Base-by-base conservation (phyloP, 2,329 filamentous ascomycete genomes). In the Cryoendolithus antarcticus region DNA sequence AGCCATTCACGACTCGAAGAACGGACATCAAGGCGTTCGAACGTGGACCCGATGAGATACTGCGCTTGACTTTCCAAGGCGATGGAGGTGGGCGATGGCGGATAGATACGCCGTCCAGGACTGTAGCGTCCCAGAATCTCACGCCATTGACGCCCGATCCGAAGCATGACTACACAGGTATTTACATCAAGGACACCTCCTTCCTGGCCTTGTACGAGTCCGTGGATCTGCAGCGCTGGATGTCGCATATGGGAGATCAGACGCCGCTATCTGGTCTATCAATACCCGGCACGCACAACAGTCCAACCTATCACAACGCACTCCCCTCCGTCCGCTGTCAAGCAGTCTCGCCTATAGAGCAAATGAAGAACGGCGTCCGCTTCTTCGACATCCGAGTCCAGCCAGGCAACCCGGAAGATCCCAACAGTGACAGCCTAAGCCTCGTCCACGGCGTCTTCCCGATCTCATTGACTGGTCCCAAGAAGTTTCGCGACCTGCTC, bases 241-340 rank as follows among this genome's bases (percentile, higher is more conserved):
- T 96, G 88, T 62, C 69, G 41, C 71, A 78, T 44, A 70, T 96
- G 32, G 68, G 72, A 44, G 75, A 88, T 53, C 71, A 77, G 12
- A 80, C 76, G 37, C 77, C 85, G 1, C 68, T 96, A 4, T 82
- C 84, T 1, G 72, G 80, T 2, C 75, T 98, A 36, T 91, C 82
- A 36, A 91, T 96, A 46, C 91, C 91, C 0, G 91, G 91, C 47
- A 95, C 91, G 0, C 91, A 98, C 68, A 96, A 98, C 64, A 85
- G 83, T 11, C 85, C 91, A 5, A 93, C 88, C 7, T 81, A 75
- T 63, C 72, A 93, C 66, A 72, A 75, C 35, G 88, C 91, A 9
- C 72, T 95, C 4, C 91, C 91, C 1, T 93, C 86, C 1, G 91
- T 96, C 30, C 82, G 91, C 30, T 96, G 91, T 62, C 91, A 98